Base-by-base conservation (phyloP, 1,284 basidiomycete genomes). In the Rhodotorula sp. region DNA sequence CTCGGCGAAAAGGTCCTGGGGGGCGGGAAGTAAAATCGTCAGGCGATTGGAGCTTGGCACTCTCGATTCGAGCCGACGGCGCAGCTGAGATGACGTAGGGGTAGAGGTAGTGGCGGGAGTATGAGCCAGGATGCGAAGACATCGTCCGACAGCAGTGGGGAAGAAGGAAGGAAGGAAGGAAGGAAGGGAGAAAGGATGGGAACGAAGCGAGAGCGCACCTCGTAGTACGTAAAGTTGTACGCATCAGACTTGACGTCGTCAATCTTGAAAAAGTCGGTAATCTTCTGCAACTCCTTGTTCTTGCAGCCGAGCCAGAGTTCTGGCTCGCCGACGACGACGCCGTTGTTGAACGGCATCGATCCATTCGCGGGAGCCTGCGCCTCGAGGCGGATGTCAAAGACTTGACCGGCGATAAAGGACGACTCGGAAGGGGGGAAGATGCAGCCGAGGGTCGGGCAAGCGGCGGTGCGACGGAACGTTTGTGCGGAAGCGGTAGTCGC, bases 291-390 rank as follows among this genome's bases (percentile, higher is more conserved):
- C 38, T 81, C 77, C 26, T 71, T 74, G 50, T 57, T 57, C 62
- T 73, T 69, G 47, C 68, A 65, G 19, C 60, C 49, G 64, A 83
- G 80, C 62, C 76, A 77, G 64, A 84, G 69, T 38, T 73, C 63
- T 64, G 82, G 83, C 60, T 73, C 77, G 8, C 73, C 52, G 75
- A 78, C 72, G 47, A 79, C 78, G 12, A 72, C 69, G 65, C 83
- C 83, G 64, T 77, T 74, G 79, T 82, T 82, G 76, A 78, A 83
- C 2, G 82, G 79, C 69, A 81, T 78, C 5, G 80, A 76, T 31
- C 82, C 82, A 73, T 83, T 83, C 19, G 80, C 76, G 15, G 82
- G 83, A 1, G 83, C 83, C 69, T 83, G 83, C 12, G 82, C 79
- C 65, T 75, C 73, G 59, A 70, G n/a, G 10, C 71, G 66, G 47